Base-by-base conservation (phyloP, 179 eudicot genomes). In the Dionaea muscipula region DNA sequence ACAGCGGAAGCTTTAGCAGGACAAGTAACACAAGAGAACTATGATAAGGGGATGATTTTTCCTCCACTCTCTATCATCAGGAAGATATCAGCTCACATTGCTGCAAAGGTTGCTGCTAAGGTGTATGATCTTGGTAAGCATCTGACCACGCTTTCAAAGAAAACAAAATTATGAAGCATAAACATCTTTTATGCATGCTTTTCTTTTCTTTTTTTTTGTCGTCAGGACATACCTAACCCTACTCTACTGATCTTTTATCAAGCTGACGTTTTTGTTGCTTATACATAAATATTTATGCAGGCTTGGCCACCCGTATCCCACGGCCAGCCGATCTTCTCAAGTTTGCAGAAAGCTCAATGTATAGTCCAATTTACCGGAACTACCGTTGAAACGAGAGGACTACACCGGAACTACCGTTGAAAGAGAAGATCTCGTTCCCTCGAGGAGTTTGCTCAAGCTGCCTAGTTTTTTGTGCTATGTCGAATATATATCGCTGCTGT, bases 1-100 rank as follows among this genome's bases (percentile, higher is more conserved):
- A 44, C 82, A 83, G 93, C 93, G 16, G 93, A 83, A 76, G 86
- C 86, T 46, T 81, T 83, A 60, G 93, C 86, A 2, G 73, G 72
- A 58, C 82, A 83, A 72, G 96, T 93, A 47, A 76, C 74, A 20
- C 63, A 81, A 50, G 95, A 83, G 64, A 65, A 83, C 72, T 81
- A 63, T 26, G 76, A 62, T 0, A 72, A 78, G 28, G 93, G 86
- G 61, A 68, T 81, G 71, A 78, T 83, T 18, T 83, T 67, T 60
- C 93, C 93, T 24, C 86, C 84, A 33, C 78, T 78, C 59, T 54
- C 81, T 26, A 68, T 61, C 38, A 83, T 83, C 62, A 74, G 93
- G 65, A 76, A 84, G 55, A 84, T 84, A 52, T 84, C 86, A 48
- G 86, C 86, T 17, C 63, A 74, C 17, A 76, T 83, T 59, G 93